phyloP scores from a whole-genome alignment of 345 rosid species.

The Toxicodendron radicans region DNA sequence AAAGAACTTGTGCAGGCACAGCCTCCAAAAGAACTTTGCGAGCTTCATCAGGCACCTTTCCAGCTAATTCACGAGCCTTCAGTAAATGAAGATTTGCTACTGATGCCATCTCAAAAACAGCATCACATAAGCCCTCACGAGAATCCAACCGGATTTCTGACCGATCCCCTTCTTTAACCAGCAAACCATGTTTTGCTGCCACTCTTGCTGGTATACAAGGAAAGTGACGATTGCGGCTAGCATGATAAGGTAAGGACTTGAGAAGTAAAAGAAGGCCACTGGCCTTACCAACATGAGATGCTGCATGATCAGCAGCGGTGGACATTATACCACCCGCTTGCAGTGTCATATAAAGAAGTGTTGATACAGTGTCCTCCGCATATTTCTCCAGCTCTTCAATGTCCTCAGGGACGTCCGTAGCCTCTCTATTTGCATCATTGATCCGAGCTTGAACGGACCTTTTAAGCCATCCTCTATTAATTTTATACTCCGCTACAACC shows the following conservation, averaged over 20 bases:
- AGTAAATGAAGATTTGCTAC: constrained; percentile 74
- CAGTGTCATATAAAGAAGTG: constrained; percentile 76
- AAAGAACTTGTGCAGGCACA: constrained; percentile 73
- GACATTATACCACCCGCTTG: constrained; percentile 87
- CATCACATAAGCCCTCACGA: constrained; percentile 60
- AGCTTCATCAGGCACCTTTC: constrained; percentile 67
- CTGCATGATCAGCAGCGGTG: constrained; percentile 81
- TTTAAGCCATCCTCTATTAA: constrained; percentile 82
- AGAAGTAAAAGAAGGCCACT: constrained; percentile 86
- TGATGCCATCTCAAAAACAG: constrained; percentile 84
- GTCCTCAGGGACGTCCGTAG: constrained; percentile 62
- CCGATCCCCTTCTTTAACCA: constrained; percentile 62
- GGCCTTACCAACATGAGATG: constrained; percentile 92
- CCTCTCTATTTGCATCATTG: constrained; percentile 65
- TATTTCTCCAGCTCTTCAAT: constrained; percentile 79
- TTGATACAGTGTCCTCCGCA: constrained; percentile 77
- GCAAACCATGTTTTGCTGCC: constrained; percentile 70
- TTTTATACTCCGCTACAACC: constrained; percentile 58
- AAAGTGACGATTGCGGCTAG: constrained; percentile 34
- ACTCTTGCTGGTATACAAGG: constrained; percentile 66
- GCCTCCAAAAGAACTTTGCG: constrained; percentile 73
- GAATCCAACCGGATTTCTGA: constrained; percentile 60
- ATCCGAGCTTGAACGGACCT: constrained; percentile 88
- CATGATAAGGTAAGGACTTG: constrained; percentile 80
- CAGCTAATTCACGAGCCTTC: constrained; percentile 79